These are phyloP conservation scores for Chlorella sp. DNA, from an alignment of 139 green algal genomes.

Conservation along the genomic window DNA sequence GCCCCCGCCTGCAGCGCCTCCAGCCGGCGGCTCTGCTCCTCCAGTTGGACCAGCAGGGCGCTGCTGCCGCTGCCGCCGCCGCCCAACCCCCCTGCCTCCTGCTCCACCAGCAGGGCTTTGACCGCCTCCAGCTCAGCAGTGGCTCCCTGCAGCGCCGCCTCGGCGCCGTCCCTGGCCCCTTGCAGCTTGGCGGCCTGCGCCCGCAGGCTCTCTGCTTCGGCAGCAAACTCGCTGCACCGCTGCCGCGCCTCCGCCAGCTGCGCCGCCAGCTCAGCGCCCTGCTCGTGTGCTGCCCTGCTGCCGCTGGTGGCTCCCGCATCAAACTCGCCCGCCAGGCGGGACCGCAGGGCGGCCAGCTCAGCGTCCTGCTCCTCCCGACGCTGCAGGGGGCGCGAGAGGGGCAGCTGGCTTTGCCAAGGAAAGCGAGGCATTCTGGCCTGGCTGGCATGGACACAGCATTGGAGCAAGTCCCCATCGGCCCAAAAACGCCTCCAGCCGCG, in stretches of 20 bases:
- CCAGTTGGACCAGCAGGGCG: neutral
- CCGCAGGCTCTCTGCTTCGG: conserved; percentile 38
- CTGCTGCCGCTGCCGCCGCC: neutral
- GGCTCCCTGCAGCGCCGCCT: conserved; percentile 57
- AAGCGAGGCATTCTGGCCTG: too few species aligned
- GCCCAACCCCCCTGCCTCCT: conserved; percentile 25
- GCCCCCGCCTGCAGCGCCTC: neutral
- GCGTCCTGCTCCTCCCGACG: conserved; percentile 56
- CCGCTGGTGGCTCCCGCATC: neutral
- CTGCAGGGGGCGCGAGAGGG: neutral
- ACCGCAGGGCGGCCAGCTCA: conserved; percentile 40
- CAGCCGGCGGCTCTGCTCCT: conserved; percentile 36
- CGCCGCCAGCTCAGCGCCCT: conserved; percentile 44
- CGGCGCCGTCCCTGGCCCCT: neutral
- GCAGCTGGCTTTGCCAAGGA: neutral
- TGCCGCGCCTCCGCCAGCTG: conserved; percentile 53
- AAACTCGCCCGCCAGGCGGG: conserved; percentile 20
- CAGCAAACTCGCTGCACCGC: conserved; percentile 23
- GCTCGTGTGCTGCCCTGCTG: neutral
- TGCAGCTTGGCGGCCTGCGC: conserved; percentile 9
- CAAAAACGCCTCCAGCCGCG: too few species aligned
- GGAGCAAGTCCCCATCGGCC: too few species aligned
- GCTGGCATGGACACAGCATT: too few species aligned
- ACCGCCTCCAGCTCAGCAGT: conserved; percentile 53
- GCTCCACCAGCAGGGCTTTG: conserved; percentile 37